Base-by-base conservation (phyloP, 768 basidiomycete species). In the Sporobolomyces pararoseus region DNA sequence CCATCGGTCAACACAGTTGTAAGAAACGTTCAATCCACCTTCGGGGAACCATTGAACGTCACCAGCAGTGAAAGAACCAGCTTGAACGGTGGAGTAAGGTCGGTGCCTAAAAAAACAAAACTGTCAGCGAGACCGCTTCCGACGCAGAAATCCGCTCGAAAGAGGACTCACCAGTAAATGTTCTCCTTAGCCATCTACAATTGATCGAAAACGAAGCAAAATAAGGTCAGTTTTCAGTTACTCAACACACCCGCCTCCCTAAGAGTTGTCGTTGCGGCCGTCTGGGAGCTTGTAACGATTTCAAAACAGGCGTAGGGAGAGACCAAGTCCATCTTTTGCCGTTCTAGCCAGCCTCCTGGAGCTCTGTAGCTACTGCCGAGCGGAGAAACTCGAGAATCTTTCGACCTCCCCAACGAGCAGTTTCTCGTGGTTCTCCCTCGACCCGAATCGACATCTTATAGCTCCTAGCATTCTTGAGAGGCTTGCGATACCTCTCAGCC, bases 1-100 rank as follows among this genome's bases (percentile, higher is more conserved):
- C 88, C 91, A 94, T 65, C 95, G 86, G 79, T 99, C 96, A 58
- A 99, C 91, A 77, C 92, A 95, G 81, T 99, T 99, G 84, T 98
- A 98, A 13, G 91, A 87, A 2, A 88, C 95, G 60, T 78, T 77
- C 57, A 78, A 55, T 6, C 83, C 88, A 35, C 95, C 95, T 76
- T 99, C 94, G 7, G 91, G 91, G 85, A 97, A 98, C 95, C 95
- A 98, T 71, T 85, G 84, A 68, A 95, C 87, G 78, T 96, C 91
- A 34, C 94, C 95, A 2, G 84, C 85, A 76, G 85, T 83, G 77
- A 98, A 97, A 10, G 84, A 82, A 51, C 95, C 95, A 6, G 89
- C 82, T 76, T 88, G 83, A 67, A 97, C 91, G 31, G 87, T 92
- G 70, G 86, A 83, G 85, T 96, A 97, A 16, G 90, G 90, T 37